phyloP scores from a whole-genome alignment of 306 rosid species.

The Chamaecrista fasciculata region DNA sequence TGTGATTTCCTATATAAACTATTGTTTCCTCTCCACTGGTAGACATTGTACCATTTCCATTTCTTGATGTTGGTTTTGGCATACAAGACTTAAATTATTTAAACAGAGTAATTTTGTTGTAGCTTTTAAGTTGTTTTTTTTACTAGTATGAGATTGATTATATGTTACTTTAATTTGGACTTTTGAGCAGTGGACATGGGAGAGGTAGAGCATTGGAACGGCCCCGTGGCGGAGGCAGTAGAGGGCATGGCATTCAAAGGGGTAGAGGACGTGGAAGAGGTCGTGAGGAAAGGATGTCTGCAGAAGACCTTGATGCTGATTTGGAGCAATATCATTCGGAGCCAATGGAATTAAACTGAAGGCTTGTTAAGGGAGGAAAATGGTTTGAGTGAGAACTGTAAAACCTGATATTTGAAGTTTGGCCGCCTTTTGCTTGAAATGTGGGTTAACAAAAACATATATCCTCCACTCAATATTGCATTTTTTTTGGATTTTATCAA shows the following conservation, averaged over 20 bases:
- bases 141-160: slow-evolving; percentile 14
- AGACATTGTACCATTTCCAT: background rate
- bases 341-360: slow-evolving; percentile 52
- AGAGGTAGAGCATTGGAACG: slow-evolving; percentile 50
- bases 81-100: background rate
- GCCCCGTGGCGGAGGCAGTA: slow-evolving; percentile 48
- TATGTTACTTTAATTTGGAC: background rate
- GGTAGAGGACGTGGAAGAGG: too few relatives aligned
- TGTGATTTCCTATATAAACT: background rate
- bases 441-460: slow-evolving; percentile 39
- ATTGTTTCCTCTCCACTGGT: background rate
- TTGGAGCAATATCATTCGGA: slow-evolving; percentile 68
- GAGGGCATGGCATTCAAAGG: slow-evolving; percentile 50
- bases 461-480: slow-evolving; percentile 24
- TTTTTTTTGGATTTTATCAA: slow-evolving; percentile 25
- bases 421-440: slow-evolving; percentile 39
- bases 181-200: slow-evolving; percentile 51
- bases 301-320: slow-evolving; percentile 72
- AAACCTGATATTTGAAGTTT: slow-evolving; percentile 40
- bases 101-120: too few relatives aligned
- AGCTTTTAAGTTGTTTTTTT: background rate
- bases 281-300: slow-evolving; percentile 55
- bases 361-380: slow-evolving; percentile 21
- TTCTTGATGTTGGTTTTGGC: background rate
- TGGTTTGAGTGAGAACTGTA: slow-evolving; percentile 27